A percentile compares a stretch with the other conserved stretches of the same genome.
These are phyloP conservation scores for Sanchytrium tribonematis DNA, from an alignment of 371 early-diverging fungal species.

Conservation along the genomic window DNA sequence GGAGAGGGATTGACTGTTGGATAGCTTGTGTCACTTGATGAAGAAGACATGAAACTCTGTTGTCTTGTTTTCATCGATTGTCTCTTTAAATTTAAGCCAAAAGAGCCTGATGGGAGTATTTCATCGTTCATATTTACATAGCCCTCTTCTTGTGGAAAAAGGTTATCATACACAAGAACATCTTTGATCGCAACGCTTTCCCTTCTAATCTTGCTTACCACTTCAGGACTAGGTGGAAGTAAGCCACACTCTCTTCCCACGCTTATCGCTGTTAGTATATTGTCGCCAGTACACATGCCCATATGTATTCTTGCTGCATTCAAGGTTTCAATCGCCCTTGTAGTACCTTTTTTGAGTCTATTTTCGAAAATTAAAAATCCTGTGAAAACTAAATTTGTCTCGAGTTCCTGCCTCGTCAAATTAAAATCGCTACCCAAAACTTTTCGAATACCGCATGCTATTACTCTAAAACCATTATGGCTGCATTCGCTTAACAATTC, in stretches of 20 bases:
- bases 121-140: neutral
- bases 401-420: conserved; percentile 40
- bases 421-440: neutral
- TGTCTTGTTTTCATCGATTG: neutral
- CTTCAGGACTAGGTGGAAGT: conserved; percentile 14
- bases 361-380: conserved; percentile 97
- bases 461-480: conserved; percentile 79
- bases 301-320: conserved; percentile 61
- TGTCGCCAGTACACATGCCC: conserved; percentile 98
- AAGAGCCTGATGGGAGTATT: neutral
- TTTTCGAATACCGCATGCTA: conserved; percentile 35
- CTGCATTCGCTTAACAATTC: conserved; percentile 48
- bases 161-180: neutral
- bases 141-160: neutral
- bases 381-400: conserved; percentile 54
- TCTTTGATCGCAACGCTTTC: neutral
- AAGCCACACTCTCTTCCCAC: conserved; percentile 75
- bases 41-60: neutral
- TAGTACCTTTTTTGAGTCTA: conserved; percentile 71
- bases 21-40: neutral
- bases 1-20: neutral
- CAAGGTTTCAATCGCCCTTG: conserved; percentile 48
- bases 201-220: neutral
- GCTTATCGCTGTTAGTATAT: conserved; percentile 84
- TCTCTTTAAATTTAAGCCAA: no score